Evolutionary conservation across 495 filamentous ascomycete genomes (phyloP).

Genomic region (Penicillium mononematosum): DNA sequence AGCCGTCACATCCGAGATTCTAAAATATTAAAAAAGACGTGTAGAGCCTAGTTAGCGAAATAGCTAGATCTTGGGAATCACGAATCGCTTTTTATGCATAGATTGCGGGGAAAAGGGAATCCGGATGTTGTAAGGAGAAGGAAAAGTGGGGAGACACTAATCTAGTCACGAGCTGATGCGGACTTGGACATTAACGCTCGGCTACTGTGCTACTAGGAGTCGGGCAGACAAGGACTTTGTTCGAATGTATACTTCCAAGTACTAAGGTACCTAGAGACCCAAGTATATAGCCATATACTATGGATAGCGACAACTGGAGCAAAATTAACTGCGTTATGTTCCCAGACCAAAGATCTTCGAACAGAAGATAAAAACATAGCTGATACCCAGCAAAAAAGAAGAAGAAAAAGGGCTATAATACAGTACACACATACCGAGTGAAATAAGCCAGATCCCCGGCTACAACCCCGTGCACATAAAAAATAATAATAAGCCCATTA

Average conservation of each 20-base stretch:
- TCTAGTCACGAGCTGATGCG: constrained; percentile 12
- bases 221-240: constrained; percentile 2
- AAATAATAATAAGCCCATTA: neutral
- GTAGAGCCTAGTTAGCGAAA: neutral
- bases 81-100: neutral
- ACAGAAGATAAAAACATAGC: neutral
- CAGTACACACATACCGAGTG: constrained; percentile 1
- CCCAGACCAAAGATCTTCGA: neutral
- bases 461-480: constrained; percentile 3
- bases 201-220: constrained; percentile 9
- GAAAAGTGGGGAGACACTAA: constrained; percentile 8
- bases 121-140: neutral
- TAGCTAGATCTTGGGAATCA: neutral
- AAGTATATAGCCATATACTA: neutral
- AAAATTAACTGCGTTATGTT: neutral
- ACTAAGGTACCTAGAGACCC: neutral
- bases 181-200: neutral
- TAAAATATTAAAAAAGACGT: neutral
- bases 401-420: constrained; percentile 7
- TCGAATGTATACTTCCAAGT: neutral
- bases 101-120: neutral
- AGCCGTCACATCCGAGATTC: neutral
- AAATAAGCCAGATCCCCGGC: constrained; percentile 2
- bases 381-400: neutral
- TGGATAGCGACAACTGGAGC: neutral